Conservation (phyloP, 495 filamentous ascomycete genomes). For the Corynascus novoguineensis region DNA sequence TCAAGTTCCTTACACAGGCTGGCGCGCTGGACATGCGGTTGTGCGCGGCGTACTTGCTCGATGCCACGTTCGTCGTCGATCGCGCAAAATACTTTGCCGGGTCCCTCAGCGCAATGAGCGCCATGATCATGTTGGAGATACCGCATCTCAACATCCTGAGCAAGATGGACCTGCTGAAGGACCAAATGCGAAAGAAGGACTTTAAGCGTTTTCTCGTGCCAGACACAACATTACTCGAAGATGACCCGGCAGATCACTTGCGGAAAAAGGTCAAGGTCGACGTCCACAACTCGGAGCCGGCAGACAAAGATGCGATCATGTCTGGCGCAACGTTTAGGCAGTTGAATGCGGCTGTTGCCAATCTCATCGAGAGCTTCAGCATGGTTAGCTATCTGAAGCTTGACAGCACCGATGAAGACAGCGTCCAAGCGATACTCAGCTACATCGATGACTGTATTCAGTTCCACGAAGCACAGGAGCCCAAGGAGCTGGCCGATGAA, state of each 20-base stretch:
- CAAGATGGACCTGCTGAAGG: conserved; percentile 95
- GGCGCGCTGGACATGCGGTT: conserved; percentile 83
- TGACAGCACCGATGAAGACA: conserved; percentile 89
- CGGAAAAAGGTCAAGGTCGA: conserved; percentile 39
- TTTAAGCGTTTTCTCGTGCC: conserved; percentile 83
- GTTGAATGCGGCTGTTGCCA: conserved; percentile 78
- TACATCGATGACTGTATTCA: conserved; percentile 97
- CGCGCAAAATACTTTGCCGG: conserved; percentile 95
- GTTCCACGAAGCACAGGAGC: conserved; percentile 94
- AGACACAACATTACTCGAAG: conserved; percentile 69
- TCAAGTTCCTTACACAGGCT: conserved; percentile 69
- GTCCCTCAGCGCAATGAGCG: conserved; percentile 91
- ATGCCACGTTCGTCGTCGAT: conserved; percentile 91
- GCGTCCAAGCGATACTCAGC: conserved; percentile 82
- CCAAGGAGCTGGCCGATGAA: conserved; percentile 75
- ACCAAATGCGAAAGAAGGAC: conserved; percentile 72
- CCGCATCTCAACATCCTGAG: conserved; percentile 91
- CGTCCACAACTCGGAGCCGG: conserved; percentile 48
- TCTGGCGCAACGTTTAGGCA: conserved; percentile 68
- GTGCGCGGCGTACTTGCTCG: conserved; percentile 92
- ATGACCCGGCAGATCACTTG: conserved; percentile 52
- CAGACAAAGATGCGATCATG: conserved; percentile 62
- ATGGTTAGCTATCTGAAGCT: conserved; percentile 94
- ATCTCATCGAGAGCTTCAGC: conserved; percentile 90
- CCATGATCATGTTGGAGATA: conserved; percentile 96